Evolutionary conservation across 2,329 filamentous ascomycete species (phyloP), one percentile per base, ranked within the genome.

Genomic region (Paecilomyces dactylethromorphus): DNA sequence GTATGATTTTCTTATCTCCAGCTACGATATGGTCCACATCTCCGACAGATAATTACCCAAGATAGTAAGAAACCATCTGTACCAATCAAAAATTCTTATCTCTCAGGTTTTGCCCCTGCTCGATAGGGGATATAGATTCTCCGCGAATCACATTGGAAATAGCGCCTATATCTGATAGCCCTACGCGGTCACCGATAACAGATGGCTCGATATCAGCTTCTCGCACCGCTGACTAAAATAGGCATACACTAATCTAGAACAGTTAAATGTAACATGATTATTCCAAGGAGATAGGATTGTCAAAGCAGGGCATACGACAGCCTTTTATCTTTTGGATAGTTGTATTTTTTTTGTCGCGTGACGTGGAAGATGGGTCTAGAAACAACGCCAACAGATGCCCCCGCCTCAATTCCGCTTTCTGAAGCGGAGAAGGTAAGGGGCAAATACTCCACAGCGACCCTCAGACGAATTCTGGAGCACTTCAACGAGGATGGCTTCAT

Each of bases 401-500:
- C 35, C 35, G 13, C 35, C 39, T 21, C 39, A 7, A 45, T 45
- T 18, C 39, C 39, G 7, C 39, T 45, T 8, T 45, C 39, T 45
- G n/a, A 45, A 45, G 39, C 39, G n/a, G 39, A 45, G 18, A 45
- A 45, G 39, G 39, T n/a, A 10, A 45, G 10, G 6, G 39, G 39
- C 2, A 45, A 15, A 21, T 45, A 45, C 7, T 45, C 39, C n/a
- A 8, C 10, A 45, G 39, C 6, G 3, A 21, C 39, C 18, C 39
- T 45, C n/a, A 15, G 15, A 18, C 6, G 18, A 45, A 45, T 45
- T 18, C n/a, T 45, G 10, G 39, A 45, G 6, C 39, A 18, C 39
- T 45, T 45, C n/a, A 45, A 45, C 7, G 39, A 45, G 7, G 39
- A 45, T 3, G 39, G 39, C 2, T 45, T 77, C 22, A 71, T 76